Conservation (phyloP, 371 early-diverging fungal genomes). For the Batkoa obscura region DNA sequence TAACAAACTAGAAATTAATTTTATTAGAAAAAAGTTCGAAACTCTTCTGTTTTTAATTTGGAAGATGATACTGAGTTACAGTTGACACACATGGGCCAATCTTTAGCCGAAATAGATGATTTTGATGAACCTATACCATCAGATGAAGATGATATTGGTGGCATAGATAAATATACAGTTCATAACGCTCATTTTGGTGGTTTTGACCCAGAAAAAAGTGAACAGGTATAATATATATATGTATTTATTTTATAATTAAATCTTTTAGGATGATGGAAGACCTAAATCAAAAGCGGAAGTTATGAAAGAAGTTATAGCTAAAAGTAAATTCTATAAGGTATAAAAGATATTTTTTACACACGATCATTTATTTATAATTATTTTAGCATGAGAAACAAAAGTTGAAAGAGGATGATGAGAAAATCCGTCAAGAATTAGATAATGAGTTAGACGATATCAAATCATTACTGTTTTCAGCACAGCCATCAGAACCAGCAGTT, state of each 20-base stretch:
- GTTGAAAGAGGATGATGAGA: conserved; percentile 11
- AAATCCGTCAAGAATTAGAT: conserved; percentile 52
- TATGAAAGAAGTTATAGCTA: conserved; percentile 93
- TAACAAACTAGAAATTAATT: not conserved
- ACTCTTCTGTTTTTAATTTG: conserved; percentile 49
- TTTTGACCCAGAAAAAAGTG: conserved; percentile 25
- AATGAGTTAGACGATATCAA: conserved; percentile 68
- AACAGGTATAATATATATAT: not conserved
- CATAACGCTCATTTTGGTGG: conserved; percentile 72
- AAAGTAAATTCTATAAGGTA: conserved; percentile 65
- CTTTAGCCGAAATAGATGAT: conserved; percentile 62
- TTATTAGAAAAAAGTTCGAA: conserved; percentile 12
- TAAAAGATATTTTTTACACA: not conserved
- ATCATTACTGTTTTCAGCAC: conserved; percentile 26
- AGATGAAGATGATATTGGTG: conserved; percentile 42
- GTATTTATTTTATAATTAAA: not conserved
- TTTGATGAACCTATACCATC: conserved; percentile 48
- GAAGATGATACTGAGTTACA: conserved; percentile 51
- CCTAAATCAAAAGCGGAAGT: conserved; percentile 72
- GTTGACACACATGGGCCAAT: conserved; percentile 84
- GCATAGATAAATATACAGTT: conserved; percentile 49
- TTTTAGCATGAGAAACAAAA: conserved; percentile 32
- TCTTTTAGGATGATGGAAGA: conserved; percentile 10
- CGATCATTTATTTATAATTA: not conserved
- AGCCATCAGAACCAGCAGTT: conserved; percentile 13